phyloP scores from a whole-genome alignment of 768 basidiomycete species.

The Scleroderma bovista region DNA sequence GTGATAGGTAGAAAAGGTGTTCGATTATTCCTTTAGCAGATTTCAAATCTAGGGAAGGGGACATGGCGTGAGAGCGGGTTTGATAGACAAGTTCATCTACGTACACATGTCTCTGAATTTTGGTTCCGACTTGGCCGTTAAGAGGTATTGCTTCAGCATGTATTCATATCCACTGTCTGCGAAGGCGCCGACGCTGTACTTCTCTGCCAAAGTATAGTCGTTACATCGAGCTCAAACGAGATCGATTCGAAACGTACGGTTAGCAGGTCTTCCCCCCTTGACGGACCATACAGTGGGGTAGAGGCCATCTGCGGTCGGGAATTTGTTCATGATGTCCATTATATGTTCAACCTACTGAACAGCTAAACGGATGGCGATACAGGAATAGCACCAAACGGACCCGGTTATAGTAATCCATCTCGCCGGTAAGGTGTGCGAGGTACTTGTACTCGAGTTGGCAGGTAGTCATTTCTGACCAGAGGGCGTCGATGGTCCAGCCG shows the following conservation, averaged over 20 bases:
- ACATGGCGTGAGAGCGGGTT: background rate
- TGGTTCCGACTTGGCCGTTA: conserved; percentile 41
- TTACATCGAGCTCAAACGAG: background rate
- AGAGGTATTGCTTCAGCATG: conserved; percentile 58
- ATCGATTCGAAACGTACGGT: conserved; percentile 8
- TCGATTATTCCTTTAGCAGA: conserved; percentile 50
- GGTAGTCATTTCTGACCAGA: conserved; percentile 40
- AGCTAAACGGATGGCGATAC: background rate
- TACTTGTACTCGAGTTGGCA: conserved; percentile 51
- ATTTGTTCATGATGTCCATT: conserved; percentile 23
- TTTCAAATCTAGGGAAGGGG: conserved; percentile 36
- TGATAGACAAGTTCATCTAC: conserved; percentile 7
- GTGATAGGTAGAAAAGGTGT: conserved; percentile 52
- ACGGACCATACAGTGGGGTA: conserved; percentile 20
- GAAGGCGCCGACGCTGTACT: conserved; percentile 49
- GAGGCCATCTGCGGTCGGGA: conserved; percentile 5
- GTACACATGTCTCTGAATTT: conserved; percentile 49
- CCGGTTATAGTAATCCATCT: conserved; percentile 30
- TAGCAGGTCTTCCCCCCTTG: conserved; percentile 12
- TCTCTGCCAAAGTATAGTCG: conserved; percentile 20
- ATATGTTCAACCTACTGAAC: conserved; percentile 30
- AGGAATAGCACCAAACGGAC: conserved; percentile 9
- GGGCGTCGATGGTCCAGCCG: conserved; percentile 23
- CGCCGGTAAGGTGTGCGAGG: conserved; percentile 44
- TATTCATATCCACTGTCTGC: conserved; percentile 68